Conservation (phyloP, 1,284 basidiomycete genomes). For the Gymnopus androsaceus region DNA sequence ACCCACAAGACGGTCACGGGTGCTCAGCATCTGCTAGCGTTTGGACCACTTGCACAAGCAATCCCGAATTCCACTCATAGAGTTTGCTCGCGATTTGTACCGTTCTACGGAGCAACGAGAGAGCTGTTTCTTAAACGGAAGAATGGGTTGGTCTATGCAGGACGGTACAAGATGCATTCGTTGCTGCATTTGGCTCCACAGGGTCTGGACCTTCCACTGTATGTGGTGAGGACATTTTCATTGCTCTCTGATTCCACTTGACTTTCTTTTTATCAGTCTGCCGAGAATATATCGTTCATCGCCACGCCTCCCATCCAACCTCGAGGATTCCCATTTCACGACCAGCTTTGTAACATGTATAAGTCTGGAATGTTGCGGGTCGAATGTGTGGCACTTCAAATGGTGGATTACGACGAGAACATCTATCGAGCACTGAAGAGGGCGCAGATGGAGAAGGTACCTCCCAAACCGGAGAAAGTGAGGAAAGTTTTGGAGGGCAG, state of each 20-base stretch:
- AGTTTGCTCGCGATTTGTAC: background rate
- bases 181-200: background rate
- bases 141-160: background rate
- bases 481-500: no score
- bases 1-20: background rate
- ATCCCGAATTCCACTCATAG: background rate
- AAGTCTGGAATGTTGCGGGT: background rate
- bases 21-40: background rate
- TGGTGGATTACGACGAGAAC: background rate
- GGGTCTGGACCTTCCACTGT: background rate
- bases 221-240: background rate
- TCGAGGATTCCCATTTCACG: background rate
- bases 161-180: background rate
- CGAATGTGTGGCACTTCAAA: constrained; percentile 1
- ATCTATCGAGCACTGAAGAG: background rate
- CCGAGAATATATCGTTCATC: background rate
- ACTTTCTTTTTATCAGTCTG: background rate
- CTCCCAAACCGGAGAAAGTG: no score
- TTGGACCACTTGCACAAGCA: background rate
- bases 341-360: background rate
- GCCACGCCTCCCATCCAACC: background rate
- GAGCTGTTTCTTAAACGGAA: background rate
- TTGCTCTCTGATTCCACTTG: background rate
- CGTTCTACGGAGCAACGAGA: background rate
- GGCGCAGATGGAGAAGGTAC: no score